Evolutionary conservation across 2,329 filamentous ascomycete genomes (phyloP).

Genomic region (Cylindrodendrum hubeiense): DNA sequence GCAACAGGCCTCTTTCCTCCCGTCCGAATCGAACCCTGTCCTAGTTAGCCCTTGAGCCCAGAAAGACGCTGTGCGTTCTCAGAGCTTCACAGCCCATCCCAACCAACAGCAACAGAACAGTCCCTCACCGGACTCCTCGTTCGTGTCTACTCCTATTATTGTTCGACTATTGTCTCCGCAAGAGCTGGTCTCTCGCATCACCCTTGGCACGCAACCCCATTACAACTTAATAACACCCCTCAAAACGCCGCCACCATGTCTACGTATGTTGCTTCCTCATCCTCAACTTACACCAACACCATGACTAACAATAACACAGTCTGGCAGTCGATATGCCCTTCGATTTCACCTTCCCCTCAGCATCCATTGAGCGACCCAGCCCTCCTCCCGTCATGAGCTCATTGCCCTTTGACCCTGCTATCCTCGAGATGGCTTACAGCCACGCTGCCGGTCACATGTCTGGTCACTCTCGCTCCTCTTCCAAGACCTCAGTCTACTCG

Average conservation of each 20-base stretch:
- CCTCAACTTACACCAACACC: slow-evolving; percentile 4
- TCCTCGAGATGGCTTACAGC: slow-evolving; percentile 67
- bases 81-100: slow-evolving; percentile 6
- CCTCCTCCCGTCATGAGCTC: slow-evolving; percentile 52
- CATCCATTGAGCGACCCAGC: slow-evolving; percentile 47
- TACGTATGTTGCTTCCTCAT: slow-evolving; percentile 47
- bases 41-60: background rate
- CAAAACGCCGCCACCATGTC: slow-evolving; percentile 45
- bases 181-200: slow-evolving; percentile 42
- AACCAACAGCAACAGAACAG: slow-evolving; percentile 1
- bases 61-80: slow-evolving; percentile 1
- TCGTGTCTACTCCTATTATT: slow-evolving; percentile 16
- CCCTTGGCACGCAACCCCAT: slow-evolving; percentile 30
- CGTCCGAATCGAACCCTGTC: background rate
- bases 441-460: slow-evolving; percentile 45
- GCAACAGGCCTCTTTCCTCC: slow-evolving; percentile 14
- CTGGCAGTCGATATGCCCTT: slow-evolving; percentile 73
- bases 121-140: background rate
- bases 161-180: slow-evolving; percentile 24
- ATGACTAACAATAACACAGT: slow-evolving; percentile 54
- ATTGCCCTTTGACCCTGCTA: slow-evolving; percentile 65
- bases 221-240: slow-evolving; percentile 35
- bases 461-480: slow-evolving; percentile 72
- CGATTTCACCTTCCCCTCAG: slow-evolving; percentile 68
- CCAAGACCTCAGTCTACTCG: slow-evolving; percentile 74